Conservation (phyloP, 2,329 filamentous ascomycete genomes). For the Amylocarpus encephaloides region DNA sequence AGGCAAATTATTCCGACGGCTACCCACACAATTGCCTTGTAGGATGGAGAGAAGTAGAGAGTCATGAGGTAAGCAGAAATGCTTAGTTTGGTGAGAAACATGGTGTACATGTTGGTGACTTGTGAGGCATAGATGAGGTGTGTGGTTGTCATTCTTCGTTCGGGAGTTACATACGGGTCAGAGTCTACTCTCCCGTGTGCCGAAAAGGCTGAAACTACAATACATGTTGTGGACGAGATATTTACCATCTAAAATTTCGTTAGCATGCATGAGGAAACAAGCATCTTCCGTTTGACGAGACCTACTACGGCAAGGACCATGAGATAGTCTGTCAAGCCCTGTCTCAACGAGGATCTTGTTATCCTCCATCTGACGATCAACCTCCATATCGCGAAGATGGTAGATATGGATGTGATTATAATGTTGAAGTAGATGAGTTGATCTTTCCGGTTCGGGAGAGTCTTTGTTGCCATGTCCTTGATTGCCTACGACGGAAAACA, state of each 20-base stretch:
- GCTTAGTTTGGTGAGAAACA: not conserved
- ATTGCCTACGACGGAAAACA: no score
- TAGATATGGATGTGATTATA: not conserved
- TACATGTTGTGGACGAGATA: no score
- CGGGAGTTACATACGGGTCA: not conserved
- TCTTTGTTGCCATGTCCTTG: not conserved
- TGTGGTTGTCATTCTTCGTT: not conserved
- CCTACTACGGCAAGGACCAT: not conserved
- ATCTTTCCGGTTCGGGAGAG: not conserved
- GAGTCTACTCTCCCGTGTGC: not conserved
- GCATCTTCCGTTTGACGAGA: not conserved
- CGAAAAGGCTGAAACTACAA: no score
- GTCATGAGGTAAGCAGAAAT: slow-evolving; percentile 1
- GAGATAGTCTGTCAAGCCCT: not conserved
- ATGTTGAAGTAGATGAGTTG: not conserved
- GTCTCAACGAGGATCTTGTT: not conserved
- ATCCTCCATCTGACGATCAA: not conserved
- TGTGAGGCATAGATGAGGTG: not conserved
- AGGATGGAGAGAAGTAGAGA: not conserved
- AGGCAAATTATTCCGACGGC: not conserved
- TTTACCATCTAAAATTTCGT: no score
- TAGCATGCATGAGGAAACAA: no score
- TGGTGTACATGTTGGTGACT: not conserved
- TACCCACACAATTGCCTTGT: not conserved
- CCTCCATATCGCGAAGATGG: not conserved